phyloP scores from a whole-genome alignment of 2,329 filamentous ascomycete species.

The Periglandula ipomoeae region DNA sequence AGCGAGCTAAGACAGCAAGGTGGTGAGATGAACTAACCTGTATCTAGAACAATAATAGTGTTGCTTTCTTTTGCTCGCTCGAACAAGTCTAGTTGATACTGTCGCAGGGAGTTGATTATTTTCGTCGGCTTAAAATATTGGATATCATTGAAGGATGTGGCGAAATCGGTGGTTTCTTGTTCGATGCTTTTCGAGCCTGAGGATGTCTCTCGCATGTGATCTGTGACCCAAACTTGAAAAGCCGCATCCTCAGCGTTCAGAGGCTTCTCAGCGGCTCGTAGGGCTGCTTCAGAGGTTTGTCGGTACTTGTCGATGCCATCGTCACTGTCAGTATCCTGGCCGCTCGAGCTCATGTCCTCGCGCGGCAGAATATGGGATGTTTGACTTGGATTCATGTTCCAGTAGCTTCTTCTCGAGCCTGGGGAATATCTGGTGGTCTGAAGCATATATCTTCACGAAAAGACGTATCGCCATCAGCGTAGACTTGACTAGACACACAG shows the following conservation, averaged over 20 bases:
- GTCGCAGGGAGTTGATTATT: constrained; percentile 70
- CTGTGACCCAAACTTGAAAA: constrained; percentile 9
- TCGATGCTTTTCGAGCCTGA: background rate
- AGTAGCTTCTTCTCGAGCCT: too few relatives aligned
- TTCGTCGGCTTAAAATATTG: constrained; percentile 19
- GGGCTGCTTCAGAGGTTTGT: background rate
- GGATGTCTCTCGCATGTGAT: background rate
- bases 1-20: background rate
- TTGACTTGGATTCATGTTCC: too few relatives aligned
- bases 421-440: too few relatives aligned
- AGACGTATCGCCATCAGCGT: too few relatives aligned
- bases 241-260: constrained; percentile 8
- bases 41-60: constrained; percentile 86
- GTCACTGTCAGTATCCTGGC: constrained; percentile 8
- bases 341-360: background rate
- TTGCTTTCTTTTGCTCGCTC: constrained; percentile 79
- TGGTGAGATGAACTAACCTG: constrained; percentile 40
- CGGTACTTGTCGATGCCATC: constrained; percentile 7
- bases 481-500: too few relatives aligned
- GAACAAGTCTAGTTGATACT: constrained; percentile 89
- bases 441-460: too few relatives aligned
- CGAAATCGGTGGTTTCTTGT: background rate
- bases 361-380: too few relatives aligned
- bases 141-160: background rate
- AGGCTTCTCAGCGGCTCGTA: background rate